Evolutionary conservation across 1,139 yeast species (phyloP).

Genomic region (Nakaseomyces nivariensis): DNA sequence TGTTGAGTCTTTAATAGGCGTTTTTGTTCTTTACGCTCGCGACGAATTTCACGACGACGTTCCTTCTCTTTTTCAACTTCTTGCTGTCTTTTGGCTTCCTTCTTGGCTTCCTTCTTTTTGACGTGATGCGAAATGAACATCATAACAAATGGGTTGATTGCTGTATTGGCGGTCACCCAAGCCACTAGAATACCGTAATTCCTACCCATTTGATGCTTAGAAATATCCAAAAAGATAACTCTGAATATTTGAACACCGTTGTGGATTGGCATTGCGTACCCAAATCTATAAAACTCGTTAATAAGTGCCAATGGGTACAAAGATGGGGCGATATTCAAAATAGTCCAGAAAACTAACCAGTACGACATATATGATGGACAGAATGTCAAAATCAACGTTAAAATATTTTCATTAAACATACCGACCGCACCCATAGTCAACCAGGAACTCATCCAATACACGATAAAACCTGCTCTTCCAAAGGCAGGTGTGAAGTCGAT

Average conservation of each 20-base stretch:
- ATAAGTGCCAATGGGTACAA: conserved; percentile 44
- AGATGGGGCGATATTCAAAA: conserved; percentile 50
- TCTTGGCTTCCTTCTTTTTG: neutral
- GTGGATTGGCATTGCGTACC: conserved; percentile 57
- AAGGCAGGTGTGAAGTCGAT: conserved; percentile 43
- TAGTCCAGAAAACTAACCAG: conserved; percentile 51
- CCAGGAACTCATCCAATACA: conserved; percentile 55
- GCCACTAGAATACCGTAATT: conserved; percentile 47
- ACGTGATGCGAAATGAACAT: conserved; percentile 27
- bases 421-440: conserved; percentile 54
- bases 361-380: conserved; percentile 46
- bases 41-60: conserved; percentile 1
- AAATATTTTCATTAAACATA: conserved; percentile 52
- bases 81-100: neutral
- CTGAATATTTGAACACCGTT: conserved; percentile 47
- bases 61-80: neutral
- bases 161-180: conserved; percentile 47
- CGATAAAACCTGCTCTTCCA: conserved; percentile 53
- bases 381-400: conserved; percentile 36
- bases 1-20: neutral
- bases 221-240: conserved; percentile 47
- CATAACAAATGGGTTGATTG: conserved; percentile 38
- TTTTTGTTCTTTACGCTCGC: neutral
- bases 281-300: conserved; percentile 48
- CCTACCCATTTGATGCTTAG: conserved; percentile 48